These are phyloP conservation scores for Podospora appendiculata DNA, from an alignment of 495 filamentous ascomycete genomes.

Conservation along the genomic window DNA sequence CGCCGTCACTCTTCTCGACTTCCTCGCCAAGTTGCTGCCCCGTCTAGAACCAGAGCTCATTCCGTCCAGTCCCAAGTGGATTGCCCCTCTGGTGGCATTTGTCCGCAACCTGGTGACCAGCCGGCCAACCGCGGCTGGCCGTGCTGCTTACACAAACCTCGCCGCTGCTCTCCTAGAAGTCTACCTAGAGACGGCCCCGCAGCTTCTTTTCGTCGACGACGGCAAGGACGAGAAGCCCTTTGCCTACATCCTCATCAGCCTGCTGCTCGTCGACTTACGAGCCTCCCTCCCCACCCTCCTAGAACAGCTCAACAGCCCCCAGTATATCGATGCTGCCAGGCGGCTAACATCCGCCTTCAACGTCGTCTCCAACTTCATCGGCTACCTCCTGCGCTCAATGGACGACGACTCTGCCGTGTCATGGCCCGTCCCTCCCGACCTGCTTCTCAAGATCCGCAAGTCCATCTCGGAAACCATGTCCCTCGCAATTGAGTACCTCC, in stretches of 20 bases:
- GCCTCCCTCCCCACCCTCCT: constrained; percentile 53
- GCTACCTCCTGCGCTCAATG: constrained; percentile 43
- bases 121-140: constrained; percentile 37
- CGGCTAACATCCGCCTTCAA: constrained; percentile 53
- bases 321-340: constrained; percentile 38
- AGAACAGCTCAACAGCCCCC: constrained; percentile 39
- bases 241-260: constrained; percentile 52
- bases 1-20: constrained; percentile 40
- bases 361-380: constrained; percentile 50
- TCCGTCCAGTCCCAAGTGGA: constrained; percentile 33
- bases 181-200: constrained; percentile 34
- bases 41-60: constrained; percentile 33
- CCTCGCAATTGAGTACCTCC: constrained; percentile 52
- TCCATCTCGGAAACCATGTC: constrained; percentile 52
- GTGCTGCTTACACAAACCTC: constrained; percentile 43
- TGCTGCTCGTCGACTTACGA: constrained; percentile 53
- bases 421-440: constrained; percentile 38
- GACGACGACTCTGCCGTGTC: constrained; percentile 21
- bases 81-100: constrained; percentile 27
- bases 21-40: constrained; percentile 36
- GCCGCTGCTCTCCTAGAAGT: constrained; percentile 44
- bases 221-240: constrained; percentile 35
- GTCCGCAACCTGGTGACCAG: constrained; percentile 36
- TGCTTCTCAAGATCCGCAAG: constrained; percentile 49
- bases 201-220: constrained; percentile 39